Conservation (phyloP, 352 stramenopile genomes). For the Lagenidium sp. region DNA sequence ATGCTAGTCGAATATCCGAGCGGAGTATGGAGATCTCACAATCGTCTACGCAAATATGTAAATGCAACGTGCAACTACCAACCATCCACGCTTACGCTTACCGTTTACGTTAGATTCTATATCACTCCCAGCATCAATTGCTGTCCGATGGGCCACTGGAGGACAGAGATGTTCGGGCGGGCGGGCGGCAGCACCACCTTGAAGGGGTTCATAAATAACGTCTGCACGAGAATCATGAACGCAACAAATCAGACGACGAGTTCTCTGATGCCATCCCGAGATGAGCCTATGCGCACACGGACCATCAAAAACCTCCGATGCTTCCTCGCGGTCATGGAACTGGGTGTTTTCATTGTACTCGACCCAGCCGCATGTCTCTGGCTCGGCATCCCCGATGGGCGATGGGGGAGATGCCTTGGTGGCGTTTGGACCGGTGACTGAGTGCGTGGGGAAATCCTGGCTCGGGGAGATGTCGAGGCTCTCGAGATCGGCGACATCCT, state of each 20-base stretch:
- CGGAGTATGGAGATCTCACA: too few relatives aligned
- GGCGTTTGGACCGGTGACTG: neutral
- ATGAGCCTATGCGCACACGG: constrained; percentile 7
- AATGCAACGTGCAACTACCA: too few relatives aligned
- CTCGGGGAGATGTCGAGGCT: constrained; percentile 47
- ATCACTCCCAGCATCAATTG: too few relatives aligned
- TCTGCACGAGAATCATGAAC: constrained; percentile 14
- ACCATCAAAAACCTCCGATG: constrained; percentile 68
- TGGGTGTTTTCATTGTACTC: constrained; percentile 21
- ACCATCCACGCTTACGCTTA: too few relatives aligned
- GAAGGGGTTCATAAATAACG: constrained; percentile 58
- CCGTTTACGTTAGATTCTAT: too few relatives aligned
- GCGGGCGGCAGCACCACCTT: too few relatives aligned
- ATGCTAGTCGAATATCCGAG: too few relatives aligned
- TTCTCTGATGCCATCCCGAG: too few relatives aligned
- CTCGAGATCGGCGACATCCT: constrained; percentile 51
- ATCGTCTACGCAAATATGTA: too few relatives aligned
- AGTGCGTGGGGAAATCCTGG: constrained; percentile 33
- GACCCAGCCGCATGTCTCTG: constrained; percentile 3
- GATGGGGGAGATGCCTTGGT: neutral
- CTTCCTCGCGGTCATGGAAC: constrained; percentile 32
- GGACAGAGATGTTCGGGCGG: too few relatives aligned
- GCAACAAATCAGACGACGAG: neutral
- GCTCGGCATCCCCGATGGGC: neutral
- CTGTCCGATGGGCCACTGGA: too few relatives aligned